A percentile compares a stretch with the other conserved stretches of the same genome.
Conservation (phyloP, 208 protist species). For the Acanthamoeba rhysodes region DNA sequence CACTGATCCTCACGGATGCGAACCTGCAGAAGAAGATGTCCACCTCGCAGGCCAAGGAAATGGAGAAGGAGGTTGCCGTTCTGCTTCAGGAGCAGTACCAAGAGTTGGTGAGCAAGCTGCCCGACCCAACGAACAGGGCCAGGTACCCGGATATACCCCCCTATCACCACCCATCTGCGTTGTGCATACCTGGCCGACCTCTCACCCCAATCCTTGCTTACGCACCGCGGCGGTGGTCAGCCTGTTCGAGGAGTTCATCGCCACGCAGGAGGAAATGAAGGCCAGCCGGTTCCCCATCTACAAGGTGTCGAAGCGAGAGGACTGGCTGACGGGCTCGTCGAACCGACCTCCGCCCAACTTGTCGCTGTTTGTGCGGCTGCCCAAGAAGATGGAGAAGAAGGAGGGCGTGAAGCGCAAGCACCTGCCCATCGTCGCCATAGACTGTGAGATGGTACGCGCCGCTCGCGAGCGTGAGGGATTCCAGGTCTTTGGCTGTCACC, state of each 20-base stretch:
- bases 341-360: background rate
- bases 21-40: background rate
- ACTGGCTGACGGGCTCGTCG: background rate
- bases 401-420: background rate
- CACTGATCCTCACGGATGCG: background rate
- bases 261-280: background rate
- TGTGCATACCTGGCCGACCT: background rate
- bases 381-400: slow-evolving; percentile 25
- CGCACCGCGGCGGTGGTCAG: background rate
- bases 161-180: too few species aligned
- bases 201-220: background rate
- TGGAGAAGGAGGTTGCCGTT: background rate
- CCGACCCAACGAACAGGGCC: background rate
- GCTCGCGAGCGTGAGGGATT: background rate
- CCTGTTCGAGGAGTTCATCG: background rate
- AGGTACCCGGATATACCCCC: background rate
- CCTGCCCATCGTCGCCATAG: slow-evolving; percentile 88
- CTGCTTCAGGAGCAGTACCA: background rate
- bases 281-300: background rate
- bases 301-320: background rate
- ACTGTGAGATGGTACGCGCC: slow-evolving; percentile 93
- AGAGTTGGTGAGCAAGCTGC: background rate
- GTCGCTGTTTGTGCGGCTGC: slow-evolving; percentile 5
- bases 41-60: background rate
- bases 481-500: too few species aligned